Conservation (phyloP, 345 rosid genomes). For the Eutrema heterophyllum region DNA sequence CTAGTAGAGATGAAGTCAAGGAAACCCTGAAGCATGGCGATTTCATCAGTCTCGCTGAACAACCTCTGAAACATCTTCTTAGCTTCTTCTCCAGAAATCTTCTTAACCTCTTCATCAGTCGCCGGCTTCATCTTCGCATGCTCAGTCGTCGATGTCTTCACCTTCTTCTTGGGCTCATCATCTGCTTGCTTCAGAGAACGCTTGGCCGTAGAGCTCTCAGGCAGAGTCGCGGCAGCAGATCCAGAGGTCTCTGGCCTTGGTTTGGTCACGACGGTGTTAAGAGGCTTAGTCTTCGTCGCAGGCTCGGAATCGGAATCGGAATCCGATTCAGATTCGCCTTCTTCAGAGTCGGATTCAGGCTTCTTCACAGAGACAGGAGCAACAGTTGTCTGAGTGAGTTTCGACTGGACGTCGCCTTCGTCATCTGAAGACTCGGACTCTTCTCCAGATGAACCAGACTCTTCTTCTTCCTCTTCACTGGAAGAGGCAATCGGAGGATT, state of each 20-base stretch:
- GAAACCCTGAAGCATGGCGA: conserved; percentile 42
- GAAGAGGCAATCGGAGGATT: conserved; percentile 14
- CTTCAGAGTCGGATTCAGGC: conserved; percentile 24
- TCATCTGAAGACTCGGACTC: conserved; percentile 18
- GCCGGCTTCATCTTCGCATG: not conserved
- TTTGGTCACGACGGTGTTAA: conserved; percentile 28
- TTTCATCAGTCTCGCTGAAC: conserved; percentile 49
- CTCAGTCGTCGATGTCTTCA: conserved; percentile 10
- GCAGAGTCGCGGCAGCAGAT: not conserved
- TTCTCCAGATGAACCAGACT: conserved; percentile 17
- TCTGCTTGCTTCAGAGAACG: conserved; percentile 13
- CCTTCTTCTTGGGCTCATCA: conserved; percentile 19
- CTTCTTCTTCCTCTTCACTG: conserved; percentile 33
- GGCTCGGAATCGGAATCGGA: conserved; percentile 25
- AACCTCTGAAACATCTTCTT: conserved; percentile 45
- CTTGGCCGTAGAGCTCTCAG: conserved; percentile 15
- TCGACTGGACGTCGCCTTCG: not conserved
- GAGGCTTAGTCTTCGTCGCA: not conserved
- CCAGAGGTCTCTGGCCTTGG: conserved; percentile 25
- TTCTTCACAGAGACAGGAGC: not conserved
- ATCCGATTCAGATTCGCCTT: conserved; percentile 27
- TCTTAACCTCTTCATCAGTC: conserved; percentile 3
- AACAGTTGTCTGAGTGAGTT: not conserved
- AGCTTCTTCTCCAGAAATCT: conserved; percentile 34
- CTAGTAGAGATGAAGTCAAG: conserved; percentile 31